Percentiles rank a stretch among this genome's conserved stretches.
Evolutionary conservation across 2,329 filamentous ascomycete species (phyloP).

Genomic region (Aspergillus costaricaensis): DNA sequence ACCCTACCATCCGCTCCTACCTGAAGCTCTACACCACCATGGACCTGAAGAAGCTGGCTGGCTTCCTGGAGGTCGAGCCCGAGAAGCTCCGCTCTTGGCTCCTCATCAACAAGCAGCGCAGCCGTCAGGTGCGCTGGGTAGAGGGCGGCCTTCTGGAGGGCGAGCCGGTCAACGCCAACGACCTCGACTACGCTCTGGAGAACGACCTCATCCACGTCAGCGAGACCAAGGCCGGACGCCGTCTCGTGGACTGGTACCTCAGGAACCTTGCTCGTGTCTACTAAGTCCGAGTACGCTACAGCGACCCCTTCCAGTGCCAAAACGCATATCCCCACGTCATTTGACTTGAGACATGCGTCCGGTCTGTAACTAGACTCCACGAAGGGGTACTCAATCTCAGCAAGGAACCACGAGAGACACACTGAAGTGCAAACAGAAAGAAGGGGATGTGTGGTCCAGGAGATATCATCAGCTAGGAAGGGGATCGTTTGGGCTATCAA

Average conservation of each 20-base stretch:
- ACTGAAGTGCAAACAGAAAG: neutral
- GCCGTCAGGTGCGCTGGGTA: slow-evolving; percentile 90
- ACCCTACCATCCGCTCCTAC: slow-evolving; percentile 96
- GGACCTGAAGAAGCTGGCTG: slow-evolving; percentile 96
- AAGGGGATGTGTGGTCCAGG: neutral
- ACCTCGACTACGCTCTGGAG: slow-evolving; percentile 96
- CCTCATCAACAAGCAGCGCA: slow-evolving; percentile 97
- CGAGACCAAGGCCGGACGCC: slow-evolving; percentile 95
- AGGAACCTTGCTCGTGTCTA: slow-evolving; percentile 95
- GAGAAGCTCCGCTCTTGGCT: slow-evolving; percentile 93
- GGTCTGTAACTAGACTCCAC: slow-evolving; percentile 7
- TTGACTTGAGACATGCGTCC: slow-evolving; percentile 12
- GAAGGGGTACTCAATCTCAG: neutral
- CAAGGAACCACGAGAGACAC: neutral
- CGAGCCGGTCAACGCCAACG: slow-evolving; percentile 88
- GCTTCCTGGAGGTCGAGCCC: slow-evolving; percentile 95
- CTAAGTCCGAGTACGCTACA: slow-evolving; percentile 48
- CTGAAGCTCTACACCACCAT: slow-evolving; percentile 99
- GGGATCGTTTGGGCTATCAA: neutral
- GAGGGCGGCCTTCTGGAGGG: slow-evolving; percentile 89
- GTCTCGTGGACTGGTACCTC: slow-evolving; percentile 98
- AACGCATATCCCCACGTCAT: slow-evolving; percentile 6
- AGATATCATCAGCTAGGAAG: neutral
- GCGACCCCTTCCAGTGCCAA: slow-evolving; percentile 11
- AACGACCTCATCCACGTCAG: slow-evolving; percentile 98